Percentiles rank a stretch among this genome's conserved stretches.
These are phyloP conservation scores for Neopestalotiopsis rosae DNA, from an alignment of 2,329 filamentous ascomycete genomes.

Conservation along the genomic window DNA sequence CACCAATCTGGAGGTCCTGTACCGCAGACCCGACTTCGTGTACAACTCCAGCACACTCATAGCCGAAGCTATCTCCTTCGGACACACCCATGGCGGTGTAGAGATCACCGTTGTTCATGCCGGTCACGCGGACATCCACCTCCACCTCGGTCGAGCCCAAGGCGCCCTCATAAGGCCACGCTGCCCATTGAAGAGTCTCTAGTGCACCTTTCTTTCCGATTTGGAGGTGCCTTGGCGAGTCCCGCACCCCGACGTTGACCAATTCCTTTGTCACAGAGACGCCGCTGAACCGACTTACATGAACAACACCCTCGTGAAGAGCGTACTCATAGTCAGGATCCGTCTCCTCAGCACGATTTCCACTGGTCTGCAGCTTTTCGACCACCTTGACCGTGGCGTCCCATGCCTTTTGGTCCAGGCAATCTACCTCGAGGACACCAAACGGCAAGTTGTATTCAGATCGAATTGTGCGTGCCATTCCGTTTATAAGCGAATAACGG, in stretches of 20 bases:
- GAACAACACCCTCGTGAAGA: neutral
- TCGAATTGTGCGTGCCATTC: constrained; percentile 10
- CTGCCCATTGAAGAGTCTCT: constrained; percentile 6
- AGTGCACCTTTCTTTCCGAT: neutral
- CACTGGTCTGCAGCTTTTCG: neutral
- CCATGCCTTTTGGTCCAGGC: neutral
- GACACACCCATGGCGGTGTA: constrained; percentile 1
- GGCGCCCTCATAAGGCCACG: neutral
- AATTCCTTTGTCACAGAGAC: neutral
- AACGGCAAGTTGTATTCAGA: neutral
- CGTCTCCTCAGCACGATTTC: neutral
- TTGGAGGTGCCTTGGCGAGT: neutral
- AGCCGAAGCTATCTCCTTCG: neutral
- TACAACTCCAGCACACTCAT: neutral
- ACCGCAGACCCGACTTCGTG: neutral
- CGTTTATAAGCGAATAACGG: neutral
- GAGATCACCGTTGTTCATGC: constrained; percentile 7
- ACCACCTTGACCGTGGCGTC: neutral
- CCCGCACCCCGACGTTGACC: neutral
- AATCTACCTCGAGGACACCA: constrained; percentile 4
- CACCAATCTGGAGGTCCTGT: constrained; percentile 2
- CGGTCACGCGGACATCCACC: neutral
- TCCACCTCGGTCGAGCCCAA: neutral
- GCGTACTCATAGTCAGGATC: constrained; percentile 14
- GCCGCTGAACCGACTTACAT: neutral